These are phyloP conservation scores for Boehmeria nivea DNA, from an alignment of 306 rosid species.

Conservation along the genomic window DNA sequence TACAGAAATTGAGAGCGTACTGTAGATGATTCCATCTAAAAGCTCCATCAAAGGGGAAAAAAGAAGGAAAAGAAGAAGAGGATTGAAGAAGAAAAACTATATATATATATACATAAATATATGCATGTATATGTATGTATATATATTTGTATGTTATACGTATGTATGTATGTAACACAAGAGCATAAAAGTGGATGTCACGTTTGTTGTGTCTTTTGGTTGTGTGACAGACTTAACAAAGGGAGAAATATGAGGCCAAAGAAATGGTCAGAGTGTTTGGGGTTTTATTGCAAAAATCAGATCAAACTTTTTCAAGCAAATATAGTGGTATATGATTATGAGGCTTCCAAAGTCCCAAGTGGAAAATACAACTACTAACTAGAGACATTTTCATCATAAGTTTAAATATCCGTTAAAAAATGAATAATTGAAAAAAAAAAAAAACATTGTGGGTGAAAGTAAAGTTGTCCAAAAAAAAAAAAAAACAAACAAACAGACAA, in stretches of 20 bases:
- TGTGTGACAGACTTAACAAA: slow-evolving; percentile 12
- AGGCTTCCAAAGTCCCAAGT: too few relatives aligned
- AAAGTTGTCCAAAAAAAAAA: too few relatives aligned
- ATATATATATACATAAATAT: background rate
- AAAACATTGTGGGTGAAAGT: too few relatives aligned
- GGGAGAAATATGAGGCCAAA: slow-evolving; percentile 46
- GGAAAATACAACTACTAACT: too few relatives aligned
- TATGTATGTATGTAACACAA: background rate
- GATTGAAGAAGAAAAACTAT: background rate
- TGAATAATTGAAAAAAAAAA: too few relatives aligned
- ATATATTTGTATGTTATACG: too few relatives aligned
- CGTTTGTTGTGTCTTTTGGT: background rate
- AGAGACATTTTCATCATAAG: too few relatives aligned
- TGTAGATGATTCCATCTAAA: slow-evolving; percentile 47
- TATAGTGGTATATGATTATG: too few relatives aligned
- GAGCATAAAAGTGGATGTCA: background rate
- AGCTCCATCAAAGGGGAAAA: slow-evolving; percentile 36
- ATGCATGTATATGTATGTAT: background rate
- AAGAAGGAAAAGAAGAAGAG: too few relatives aligned
- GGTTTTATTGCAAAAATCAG: slow-evolving; percentile 26
- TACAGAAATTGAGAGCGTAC: slow-evolving; percentile 27
- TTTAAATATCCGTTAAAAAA: too few relatives aligned
- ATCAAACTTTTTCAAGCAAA: too few relatives aligned
- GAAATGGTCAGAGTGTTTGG: slow-evolving; percentile 46
- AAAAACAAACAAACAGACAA: too few relatives aligned